These are phyloP conservation scores for Dryas drummondii DNA, from an alignment of 306 rosid species.

Conservation along the genomic window DNA sequence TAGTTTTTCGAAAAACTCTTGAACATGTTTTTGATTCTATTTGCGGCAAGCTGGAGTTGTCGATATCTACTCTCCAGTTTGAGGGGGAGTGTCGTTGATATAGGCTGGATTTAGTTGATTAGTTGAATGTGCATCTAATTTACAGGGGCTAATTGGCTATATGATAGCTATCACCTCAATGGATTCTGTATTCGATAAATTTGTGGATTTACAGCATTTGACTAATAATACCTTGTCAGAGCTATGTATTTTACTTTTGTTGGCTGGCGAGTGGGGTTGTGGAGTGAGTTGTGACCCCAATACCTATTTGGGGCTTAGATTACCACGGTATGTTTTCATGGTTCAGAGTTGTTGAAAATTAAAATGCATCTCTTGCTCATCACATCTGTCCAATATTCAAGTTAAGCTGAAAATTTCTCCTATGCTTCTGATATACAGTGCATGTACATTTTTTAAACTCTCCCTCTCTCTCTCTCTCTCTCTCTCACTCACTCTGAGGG, in stretches of 20 bases:
- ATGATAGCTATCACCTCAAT: not conserved
- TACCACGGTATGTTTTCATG: not conserved
- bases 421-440: conserved; percentile 1
- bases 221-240: not conserved
- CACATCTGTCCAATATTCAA: too few species aligned
- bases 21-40: too few species aligned
- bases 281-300: not conserved
- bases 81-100: too few species aligned
- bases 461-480: not conserved
- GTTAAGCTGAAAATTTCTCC: not conserved
- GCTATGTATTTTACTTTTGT: not conserved
- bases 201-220: not conserved
- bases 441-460: not conserved
- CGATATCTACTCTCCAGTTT: too few species aligned
- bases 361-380: conserved; percentile 3
- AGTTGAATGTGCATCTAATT: not conserved
- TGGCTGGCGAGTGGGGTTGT: not conserved
- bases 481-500: not conserved
- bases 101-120: not conserved
- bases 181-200: not conserved
- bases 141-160: not conserved
- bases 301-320: not conserved
- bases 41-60: too few species aligned
- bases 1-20: too few species aligned
- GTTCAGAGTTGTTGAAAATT: not conserved